phyloP scores from a whole-genome alignment of 148 eudicot species.

The Drosera capensis region DNA sequence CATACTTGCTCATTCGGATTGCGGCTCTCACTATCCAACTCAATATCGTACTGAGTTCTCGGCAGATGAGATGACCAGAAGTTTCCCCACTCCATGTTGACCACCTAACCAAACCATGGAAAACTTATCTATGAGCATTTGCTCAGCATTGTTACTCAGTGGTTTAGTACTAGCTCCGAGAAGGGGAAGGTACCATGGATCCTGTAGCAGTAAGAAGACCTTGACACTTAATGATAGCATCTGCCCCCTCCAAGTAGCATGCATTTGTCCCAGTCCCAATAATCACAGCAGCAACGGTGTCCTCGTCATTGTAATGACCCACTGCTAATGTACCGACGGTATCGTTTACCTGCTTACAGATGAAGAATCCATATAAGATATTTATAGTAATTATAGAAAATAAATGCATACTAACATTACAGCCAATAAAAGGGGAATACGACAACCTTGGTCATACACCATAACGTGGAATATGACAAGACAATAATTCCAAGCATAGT shows the following conservation, averaged over 20 bases:
- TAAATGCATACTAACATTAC: too few relatives aligned
- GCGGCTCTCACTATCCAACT: slow-evolving; percentile 75
- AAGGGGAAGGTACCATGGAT: slow-evolving; percentile 52
- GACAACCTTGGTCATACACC: too few relatives aligned
- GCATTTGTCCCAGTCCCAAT: slow-evolving; percentile 96
- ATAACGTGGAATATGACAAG: too few relatives aligned
- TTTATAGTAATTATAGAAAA: not conserved
- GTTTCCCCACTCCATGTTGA: slow-evolving; percentile 96
- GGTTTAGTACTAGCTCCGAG: not conserved
- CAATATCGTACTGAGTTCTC: slow-evolving; percentile 63
- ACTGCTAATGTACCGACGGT: slow-evolving; percentile 89
- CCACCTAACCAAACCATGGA: slow-evolving; percentile 35
- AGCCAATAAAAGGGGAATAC: too few relatives aligned
- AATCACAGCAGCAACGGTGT: slow-evolving; percentile 83
- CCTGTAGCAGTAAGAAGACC: slow-evolving; percentile 73
- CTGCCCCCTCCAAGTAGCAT: slow-evolving; percentile 79
- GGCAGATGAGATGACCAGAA: slow-evolving; percentile 96
- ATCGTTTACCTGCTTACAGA: slow-evolving; percentile 55
- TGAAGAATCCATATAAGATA: not conserved
- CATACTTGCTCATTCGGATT: slow-evolving; percentile 80
- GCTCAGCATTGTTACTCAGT: not conserved
- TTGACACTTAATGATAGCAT: slow-evolving; percentile 86
- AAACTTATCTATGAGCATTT: not conserved
- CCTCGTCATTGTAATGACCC: slow-evolving; percentile 83
- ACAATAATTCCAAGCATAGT: too few relatives aligned